Base-by-base conservation (phyloP, 129 eudicot genomes). In the Centella asiatica region DNA sequence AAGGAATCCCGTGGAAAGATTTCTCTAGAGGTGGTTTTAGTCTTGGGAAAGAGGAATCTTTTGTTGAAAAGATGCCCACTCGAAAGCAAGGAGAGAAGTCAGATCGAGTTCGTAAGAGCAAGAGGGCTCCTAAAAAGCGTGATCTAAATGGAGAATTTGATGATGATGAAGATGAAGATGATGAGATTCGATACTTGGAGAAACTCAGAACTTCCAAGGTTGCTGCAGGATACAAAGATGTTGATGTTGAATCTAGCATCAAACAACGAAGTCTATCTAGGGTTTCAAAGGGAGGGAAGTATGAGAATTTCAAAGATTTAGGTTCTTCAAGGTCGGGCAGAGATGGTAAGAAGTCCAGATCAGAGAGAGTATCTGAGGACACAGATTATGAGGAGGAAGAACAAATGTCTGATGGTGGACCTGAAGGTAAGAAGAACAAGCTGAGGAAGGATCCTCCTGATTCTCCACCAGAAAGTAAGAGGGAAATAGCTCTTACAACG, bases 181-280 rank as follows among this genome's bases (percentile, higher is more conserved):
- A 81, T 67, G 98, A 90, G 88, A 84, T 90, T 48, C 84, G 95
- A 39, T 90, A 86, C 57, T 68, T 90, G 46, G 90, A 81, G 72
- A 90, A 90, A 73, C 79, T 90, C 5, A 84, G 83, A 73, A 76
- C 76, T 13, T 82, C 95, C 18, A 90, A 62, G 66, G 69, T 67
- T 71, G 55, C 81, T 1, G 68, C 95, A 22, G 92, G 79, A 53
- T 72, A 51, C 62, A 72, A 60, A 65, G 84, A 79, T 51, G 68
- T 40, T 40, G 93, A 81, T 23, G 83, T 76, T 29, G 94, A 86
- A 33, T 73, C 85, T n/a, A 40, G 78, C 40, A 76, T 75, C 67
- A 90, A 81, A 72, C 81, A 76, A 40, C 74, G 74, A 50, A 79
- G 83, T 62, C 72, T 82, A 54, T 75, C 84, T 33, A 74, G 78